Base-by-base conservation (phyloP, 805 yeast genomes). In the Brettanomyces naardenensis region DNA sequence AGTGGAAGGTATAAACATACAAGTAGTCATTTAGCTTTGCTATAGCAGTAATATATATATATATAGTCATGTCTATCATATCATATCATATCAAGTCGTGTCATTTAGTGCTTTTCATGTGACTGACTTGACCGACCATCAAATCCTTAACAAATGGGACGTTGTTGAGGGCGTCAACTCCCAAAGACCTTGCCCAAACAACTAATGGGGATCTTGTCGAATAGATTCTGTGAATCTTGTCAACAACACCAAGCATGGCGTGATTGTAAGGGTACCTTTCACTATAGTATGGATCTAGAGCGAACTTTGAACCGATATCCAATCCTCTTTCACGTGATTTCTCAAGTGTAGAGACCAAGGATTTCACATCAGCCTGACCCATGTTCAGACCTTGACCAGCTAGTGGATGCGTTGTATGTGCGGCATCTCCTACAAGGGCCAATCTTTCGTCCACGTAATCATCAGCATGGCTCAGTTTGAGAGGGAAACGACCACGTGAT, bases 381-480 rank as follows among this genome's bases (percentile, higher is more conserved):
- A 90, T 88, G 59, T 92, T 92, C 40, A 92, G 71, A 19, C 98
- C 98, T 61, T 92, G 98, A 7, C 98, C 98, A 4, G 97, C 97
- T 42, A 92, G 68, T 3, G 98, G 98, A 57, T 92, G 97, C 1
- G 95, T 86, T 0, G 97, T 82, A 51, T 92, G 98, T 0, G 97
- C 97, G 1, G 98, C 97, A 61, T 92, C 98, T 19, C 98, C 98
- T 7, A 90, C 84, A n/a, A 92, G 64, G 0, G 97, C 97, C 22
- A 90, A 71, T 47, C 97, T 69, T 3, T 84, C 89, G 2, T 76
- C 76, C 15, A 86, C 77, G 55, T 92, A 92, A 1, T 83, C 73
- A 52, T 92, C 97, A 3, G 95, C 95, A 54, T 92, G 97, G 17
- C 88, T 78, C 64, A 90, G 61, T 48, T 80, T 79, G 46, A 92